Conservation (phyloP, 352 stramenopile genomes). For the Achlya hypogyna region DNA sequence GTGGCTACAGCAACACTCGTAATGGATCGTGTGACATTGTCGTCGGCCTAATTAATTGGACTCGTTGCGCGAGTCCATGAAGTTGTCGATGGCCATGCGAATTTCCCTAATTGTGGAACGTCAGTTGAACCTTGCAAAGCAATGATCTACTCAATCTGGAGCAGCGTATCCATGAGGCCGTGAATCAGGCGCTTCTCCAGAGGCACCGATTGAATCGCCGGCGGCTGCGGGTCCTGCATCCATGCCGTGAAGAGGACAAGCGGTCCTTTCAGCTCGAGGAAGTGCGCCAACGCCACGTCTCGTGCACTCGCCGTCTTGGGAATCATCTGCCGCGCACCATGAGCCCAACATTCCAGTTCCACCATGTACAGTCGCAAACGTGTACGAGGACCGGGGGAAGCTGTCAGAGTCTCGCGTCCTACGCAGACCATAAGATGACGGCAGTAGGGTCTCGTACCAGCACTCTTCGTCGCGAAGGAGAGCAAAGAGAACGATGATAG, state of each 20-base stretch:
- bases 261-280: conserved; percentile 47
- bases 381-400: conserved; percentile 71
- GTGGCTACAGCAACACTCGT: background rate
- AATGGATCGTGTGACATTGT: background rate
- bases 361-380: conserved; percentile 39
- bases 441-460: conserved; percentile 29
- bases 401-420: conserved; percentile 73
- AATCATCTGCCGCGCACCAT: conserved; percentile 28
- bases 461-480: conserved; percentile 61
- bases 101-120: conserved; percentile 28
- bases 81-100: conserved; percentile 50
- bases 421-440: background rate
- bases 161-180: conserved; percentile 58
- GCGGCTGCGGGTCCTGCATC: conserved; percentile 65
- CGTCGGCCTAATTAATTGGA: background rate
- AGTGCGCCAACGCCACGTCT: conserved; percentile 24
- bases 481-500: conserved; percentile 44
- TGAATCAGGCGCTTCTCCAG: conserved; percentile 63
- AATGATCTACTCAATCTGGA: conserved; percentile 60
- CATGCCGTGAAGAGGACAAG: conserved; percentile 59
- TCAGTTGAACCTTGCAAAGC: background rate
- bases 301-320: conserved; percentile 25
- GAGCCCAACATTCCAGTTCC: background rate
- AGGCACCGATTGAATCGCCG: conserved; percentile 50
- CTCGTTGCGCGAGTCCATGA: conserved; percentile 36